Evolutionary conservation across 2,329 filamentous ascomycete genomes (phyloP).

Genomic region (Chaetomiaceae sp.): DNA sequence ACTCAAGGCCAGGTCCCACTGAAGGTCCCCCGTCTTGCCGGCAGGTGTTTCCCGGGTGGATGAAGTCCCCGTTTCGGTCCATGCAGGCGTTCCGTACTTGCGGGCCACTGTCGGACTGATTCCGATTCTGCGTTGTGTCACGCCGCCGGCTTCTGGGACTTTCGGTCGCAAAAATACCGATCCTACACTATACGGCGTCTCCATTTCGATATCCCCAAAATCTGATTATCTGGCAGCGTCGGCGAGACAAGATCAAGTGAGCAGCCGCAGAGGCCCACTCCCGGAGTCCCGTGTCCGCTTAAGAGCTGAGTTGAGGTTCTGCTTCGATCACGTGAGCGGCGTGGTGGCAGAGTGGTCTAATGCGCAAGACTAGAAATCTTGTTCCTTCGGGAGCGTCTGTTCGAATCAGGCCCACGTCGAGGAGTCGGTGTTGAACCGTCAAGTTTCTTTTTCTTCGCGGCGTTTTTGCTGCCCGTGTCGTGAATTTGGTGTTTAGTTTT

Average conservation of each 20-base stretch:
- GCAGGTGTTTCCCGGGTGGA: background rate
- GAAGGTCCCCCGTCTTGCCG: background rate
- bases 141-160: background rate
- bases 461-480: no score
- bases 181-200: no score
- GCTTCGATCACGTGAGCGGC: conserved; percentile 12
- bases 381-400: conserved; percentile 25
- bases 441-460: conserved; percentile 4
- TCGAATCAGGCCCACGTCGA: conserved; percentile 26
- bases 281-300: background rate
- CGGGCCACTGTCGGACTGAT: background rate
- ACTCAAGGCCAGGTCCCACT: background rate
- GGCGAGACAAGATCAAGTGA: background rate
- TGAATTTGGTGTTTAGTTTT: no score
- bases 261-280: no score
- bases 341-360: conserved; percentile 25
- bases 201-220: no score
- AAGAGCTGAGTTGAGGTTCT: background rate
- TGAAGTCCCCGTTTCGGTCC: background rate
- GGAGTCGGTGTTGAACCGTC: background rate
- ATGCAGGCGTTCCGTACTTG: background rate
- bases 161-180: no score
- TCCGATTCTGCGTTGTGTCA: background rate
- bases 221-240: no score
- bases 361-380: conserved; percentile 26